Evolutionary conservation across 805 yeast species (phyloP), one percentile per base, ranked within the genome.

Genomic region (Cyberlindnera xylosilytica): DNA sequence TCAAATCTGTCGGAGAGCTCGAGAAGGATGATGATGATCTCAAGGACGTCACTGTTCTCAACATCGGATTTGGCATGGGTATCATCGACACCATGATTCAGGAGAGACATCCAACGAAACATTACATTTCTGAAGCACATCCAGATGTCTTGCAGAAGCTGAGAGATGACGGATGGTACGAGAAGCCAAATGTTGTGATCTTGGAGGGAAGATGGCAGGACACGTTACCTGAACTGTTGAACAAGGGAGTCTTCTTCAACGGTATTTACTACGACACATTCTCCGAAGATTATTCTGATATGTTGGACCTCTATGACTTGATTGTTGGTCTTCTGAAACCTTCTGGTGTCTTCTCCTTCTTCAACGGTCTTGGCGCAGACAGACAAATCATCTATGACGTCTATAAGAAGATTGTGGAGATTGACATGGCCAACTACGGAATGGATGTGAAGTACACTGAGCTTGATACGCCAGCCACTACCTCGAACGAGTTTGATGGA

Each of bases 61-160:
- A 90, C 56, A 86, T 90, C 30, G 98, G 98, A 0, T 90, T 91
- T 60, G 98, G 98, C 2, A 87, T 90, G 97, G 98, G 98, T 2
- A 91, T 90, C 41, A 89, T 90, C 41, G 98, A 90, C 60, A 66
- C 78, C 1, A 78, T 82, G 74, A 85, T 90, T 46, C 84, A 84
- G 57, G 53, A 48, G 15, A 65, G 63, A 34, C 55, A 54, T 16
- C 91, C 90, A 18, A 68, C 78, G 3, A 75, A 72, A 47, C 98
- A 90, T 60, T 90, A 87, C 62, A 91, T 90, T 32, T 81, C 87
- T 45, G 98, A 90, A 62, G 97, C 97, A 0, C 98, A 90, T 58
- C 97, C 97, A 2, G 95, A 87, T 52, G 98, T 90, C 10, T 64
- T 91, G 26, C 61, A 62, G 1, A 81, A 85, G 54, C 65, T 90